Evolutionary conservation across 1,139 yeast genomes (phyloP).

Genomic region (Hansenula sp.): DNA sequence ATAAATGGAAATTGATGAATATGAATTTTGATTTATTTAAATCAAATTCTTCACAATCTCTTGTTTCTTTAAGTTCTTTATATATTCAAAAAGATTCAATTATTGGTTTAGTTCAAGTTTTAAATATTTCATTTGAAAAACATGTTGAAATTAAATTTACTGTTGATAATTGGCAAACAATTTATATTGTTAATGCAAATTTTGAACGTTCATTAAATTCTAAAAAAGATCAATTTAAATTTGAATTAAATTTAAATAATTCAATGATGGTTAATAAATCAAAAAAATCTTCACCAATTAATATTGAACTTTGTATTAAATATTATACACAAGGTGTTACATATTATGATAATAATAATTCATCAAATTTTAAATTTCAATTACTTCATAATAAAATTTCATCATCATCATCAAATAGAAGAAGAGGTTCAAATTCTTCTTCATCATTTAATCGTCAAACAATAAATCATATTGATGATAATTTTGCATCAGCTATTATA

Average conservation of each 20-base stretch:
- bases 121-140: conserved; percentile 50
- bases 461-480: neutral
- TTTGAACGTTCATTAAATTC: conserved; percentile 46
- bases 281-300: conserved; percentile 4
- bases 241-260: conserved; percentile 18
- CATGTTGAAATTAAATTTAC: conserved; percentile 47
- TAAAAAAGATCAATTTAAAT: conserved; percentile 39
- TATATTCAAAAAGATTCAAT: conserved; percentile 41
- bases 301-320: conserved; percentile 21
- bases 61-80: conserved; percentile 36
- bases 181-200: conserved; percentile 45
- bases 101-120: conserved; percentile 56
- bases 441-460: neutral
- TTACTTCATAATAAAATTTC: conserved; percentile 7
- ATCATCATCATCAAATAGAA: neutral
- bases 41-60: conserved; percentile 46
- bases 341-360: conserved; percentile 21
- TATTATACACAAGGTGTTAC: conserved; percentile 15
- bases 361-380: conserved; percentile 16
- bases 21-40: neutral
- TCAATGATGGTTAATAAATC: conserved; percentile 15
- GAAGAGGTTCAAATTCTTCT: neutral
- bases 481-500: neutral
- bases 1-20: neutral
- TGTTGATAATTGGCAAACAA: conserved; percentile 51